Evolutionary conservation across 2,329 filamentous ascomycete species (phyloP).

Genomic region (Ophiostoma australiae): DNA sequence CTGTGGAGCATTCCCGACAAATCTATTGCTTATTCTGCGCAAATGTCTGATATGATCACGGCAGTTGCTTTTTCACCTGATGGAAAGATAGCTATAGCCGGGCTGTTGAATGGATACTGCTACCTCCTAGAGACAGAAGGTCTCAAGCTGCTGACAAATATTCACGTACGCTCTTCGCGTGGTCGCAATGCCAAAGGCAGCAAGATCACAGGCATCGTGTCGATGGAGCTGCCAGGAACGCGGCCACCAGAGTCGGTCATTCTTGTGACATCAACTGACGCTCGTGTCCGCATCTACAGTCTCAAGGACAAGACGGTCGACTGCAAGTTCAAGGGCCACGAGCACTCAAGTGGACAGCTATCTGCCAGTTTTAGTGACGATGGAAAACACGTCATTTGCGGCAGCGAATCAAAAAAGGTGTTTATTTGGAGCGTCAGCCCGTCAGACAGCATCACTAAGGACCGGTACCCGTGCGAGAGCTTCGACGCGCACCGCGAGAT

Average conservation of each 20-base stretch:
- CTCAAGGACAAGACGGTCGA: slow-evolving; percentile 79
- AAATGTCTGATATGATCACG: slow-evolving; percentile 82
- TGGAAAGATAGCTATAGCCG: slow-evolving; percentile 82
- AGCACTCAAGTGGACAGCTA: slow-evolving; percentile 87
- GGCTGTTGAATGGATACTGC: slow-evolving; percentile 77
- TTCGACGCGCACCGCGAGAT: slow-evolving; percentile 88
- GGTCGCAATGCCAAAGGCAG: slow-evolving; percentile 94
- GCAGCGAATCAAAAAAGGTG: slow-evolving; percentile 82
- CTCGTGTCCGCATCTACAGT: slow-evolving; percentile 83
- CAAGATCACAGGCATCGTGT: slow-evolving; percentile 90
- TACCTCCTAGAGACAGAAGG: slow-evolving; percentile 92
- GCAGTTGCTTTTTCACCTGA: slow-evolving; percentile 92
- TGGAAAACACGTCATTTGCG: slow-evolving; percentile 78
- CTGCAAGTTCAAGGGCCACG: slow-evolving; percentile 84
- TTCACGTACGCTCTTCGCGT: slow-evolving; percentile 87
- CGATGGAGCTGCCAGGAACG: slow-evolving; percentile 35
- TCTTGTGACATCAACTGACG: slow-evolving; percentile 91
- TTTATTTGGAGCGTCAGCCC: slow-evolving; percentile 81
- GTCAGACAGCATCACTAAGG: slow-evolving; percentile 52
- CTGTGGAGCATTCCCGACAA: slow-evolving; percentile 98
- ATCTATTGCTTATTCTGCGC: slow-evolving; percentile 74
- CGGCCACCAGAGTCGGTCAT: slow-evolving; percentile 61
- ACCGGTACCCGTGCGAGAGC: slow-evolving; percentile 78
- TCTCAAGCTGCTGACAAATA: slow-evolving; percentile 74
- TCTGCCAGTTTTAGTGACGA: slow-evolving; percentile 85